A percentile compares a stretch with the other conserved stretches of the same genome.
These are phyloP conservation scores for Polychytrium aggregatum DNA, from an alignment of 192 early-diverging fungal species.

Conservation along the genomic window DNA sequence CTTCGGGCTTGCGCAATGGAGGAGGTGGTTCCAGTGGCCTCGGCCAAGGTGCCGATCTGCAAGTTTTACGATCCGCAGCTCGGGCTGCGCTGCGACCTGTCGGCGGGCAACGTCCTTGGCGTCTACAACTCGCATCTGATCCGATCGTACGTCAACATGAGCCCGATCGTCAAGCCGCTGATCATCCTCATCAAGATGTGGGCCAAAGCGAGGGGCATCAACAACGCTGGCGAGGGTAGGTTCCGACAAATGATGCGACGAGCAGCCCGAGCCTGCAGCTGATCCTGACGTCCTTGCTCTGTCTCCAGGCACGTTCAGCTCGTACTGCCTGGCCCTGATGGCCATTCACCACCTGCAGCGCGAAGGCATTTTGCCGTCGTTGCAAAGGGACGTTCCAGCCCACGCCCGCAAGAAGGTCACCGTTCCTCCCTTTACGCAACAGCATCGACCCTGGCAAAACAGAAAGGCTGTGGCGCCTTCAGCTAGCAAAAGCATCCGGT, in stretches of 20 bases:
- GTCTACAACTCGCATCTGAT: conserved; percentile 30
- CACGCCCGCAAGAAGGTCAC: too few relatives aligned
- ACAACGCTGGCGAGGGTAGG: conserved; percentile 25
- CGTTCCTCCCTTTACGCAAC: too few relatives aligned
- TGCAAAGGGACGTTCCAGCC: too few relatives aligned
- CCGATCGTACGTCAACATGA: conserved; percentile 19
- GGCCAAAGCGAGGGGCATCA: conserved; percentile 26
- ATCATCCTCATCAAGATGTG: conserved; percentile 35
- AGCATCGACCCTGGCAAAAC: too few relatives aligned
- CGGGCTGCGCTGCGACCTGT: conserved; percentile 20
- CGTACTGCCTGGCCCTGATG: conserved; percentile 36
- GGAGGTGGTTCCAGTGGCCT: conserved; percentile 18
- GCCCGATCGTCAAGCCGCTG: conserved; percentile 24
- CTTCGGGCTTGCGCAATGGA: conserved; percentile 19
- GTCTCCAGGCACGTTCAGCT: conserved; percentile 25
- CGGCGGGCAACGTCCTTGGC: conserved; percentile 32
- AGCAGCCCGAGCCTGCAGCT: not conserved
- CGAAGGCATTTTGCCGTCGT: conserved; percentile 19
- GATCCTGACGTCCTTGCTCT: not conserved
- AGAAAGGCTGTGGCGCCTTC: too few relatives aligned
- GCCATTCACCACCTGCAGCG: conserved; percentile 26
- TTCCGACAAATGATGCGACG: not conserved
- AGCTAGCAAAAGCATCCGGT: too few relatives aligned
- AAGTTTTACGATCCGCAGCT: conserved; percentile 29
- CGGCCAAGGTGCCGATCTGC: conserved; percentile 32